Conservation (phyloP, 2,329 filamentous ascomycete genomes). For the Neofusicoccum laricinum region DNA sequence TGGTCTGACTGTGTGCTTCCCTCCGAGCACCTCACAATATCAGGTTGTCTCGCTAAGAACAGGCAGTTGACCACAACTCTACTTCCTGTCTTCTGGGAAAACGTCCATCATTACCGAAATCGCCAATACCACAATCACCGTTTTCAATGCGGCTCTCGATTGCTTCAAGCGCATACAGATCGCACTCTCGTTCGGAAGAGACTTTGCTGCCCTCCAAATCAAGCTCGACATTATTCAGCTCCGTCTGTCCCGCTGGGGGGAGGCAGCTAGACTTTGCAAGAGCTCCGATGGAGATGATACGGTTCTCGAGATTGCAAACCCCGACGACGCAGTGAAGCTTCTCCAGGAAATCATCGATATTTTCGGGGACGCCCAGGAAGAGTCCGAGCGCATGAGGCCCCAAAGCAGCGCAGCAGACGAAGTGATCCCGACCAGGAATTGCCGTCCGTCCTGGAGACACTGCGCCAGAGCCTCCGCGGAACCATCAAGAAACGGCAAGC, state of each 20-base stretch:
- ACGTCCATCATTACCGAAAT: background rate
- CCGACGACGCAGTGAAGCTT: background rate
- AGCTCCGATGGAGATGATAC: background rate
- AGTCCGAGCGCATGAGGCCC: background rate
- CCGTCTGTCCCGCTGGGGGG: background rate
- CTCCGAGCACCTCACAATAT: no score
- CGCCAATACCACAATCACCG: background rate
- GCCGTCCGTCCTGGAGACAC: background rate
- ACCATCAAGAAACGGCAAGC: background rate
- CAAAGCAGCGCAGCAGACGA: background rate
- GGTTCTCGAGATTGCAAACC: background rate
- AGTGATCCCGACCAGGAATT: background rate
- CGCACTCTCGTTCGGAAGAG: background rate
- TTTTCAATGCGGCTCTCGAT: background rate
- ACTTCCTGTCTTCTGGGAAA: no score
- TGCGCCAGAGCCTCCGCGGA: background rate
- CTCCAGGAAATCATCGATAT: background rate
- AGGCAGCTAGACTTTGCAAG: background rate
- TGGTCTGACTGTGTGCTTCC: no score
- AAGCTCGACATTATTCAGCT: background rate
- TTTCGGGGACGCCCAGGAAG: background rate
- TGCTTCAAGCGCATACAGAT: background rate
- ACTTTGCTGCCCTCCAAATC: background rate
- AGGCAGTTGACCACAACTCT: no score
- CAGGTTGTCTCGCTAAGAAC: no score